Percentiles rank a stretch among this genome's conserved stretches.
phyloP scores from a whole-genome alignment of 2,329 filamentous ascomycete species.

The Blastomyces silverae region DNA sequence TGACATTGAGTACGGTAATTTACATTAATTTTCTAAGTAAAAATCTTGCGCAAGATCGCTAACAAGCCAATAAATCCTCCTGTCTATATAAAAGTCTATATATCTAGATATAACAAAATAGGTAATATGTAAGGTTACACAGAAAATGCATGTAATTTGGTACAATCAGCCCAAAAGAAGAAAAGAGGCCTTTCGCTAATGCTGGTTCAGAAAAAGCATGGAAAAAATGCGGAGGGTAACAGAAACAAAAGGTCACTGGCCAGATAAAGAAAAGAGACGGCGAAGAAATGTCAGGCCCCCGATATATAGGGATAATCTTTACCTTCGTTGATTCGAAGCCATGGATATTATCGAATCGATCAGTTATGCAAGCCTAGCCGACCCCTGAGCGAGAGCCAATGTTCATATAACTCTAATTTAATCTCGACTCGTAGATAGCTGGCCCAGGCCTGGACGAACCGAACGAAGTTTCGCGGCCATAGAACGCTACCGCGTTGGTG shows the following conservation, averaged over 20 bases:
- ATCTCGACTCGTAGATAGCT: constrained; percentile 51
- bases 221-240: neutral
- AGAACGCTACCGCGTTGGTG: constrained; percentile 46
- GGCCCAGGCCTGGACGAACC: constrained; percentile 48
- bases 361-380: constrained; percentile 40
- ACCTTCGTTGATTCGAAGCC: neutral
- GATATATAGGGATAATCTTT: neutral
- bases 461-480: constrained; percentile 47
- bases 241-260: neutral
- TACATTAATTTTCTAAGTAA: neutral
- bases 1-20: neutral
- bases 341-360: constrained; percentile 13
- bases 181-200: constrained; percentile 3
- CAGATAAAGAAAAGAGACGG: neutral
- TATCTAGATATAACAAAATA: neutral
- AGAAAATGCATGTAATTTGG: neutral
- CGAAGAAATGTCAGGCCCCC: neutral
- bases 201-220: neutral
- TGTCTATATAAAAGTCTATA: constrained; percentile 4
- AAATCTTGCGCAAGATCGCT: neutral
- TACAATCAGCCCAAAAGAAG: neutral
- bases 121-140: neutral
- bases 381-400: constrained; percentile 47
- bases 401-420: constrained; percentile 54
- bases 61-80: neutral